Evolutionary conservation across 1,284 basidiomycete genomes (phyloP).

Genomic region (Malassezia yamatoensis): DNA sequence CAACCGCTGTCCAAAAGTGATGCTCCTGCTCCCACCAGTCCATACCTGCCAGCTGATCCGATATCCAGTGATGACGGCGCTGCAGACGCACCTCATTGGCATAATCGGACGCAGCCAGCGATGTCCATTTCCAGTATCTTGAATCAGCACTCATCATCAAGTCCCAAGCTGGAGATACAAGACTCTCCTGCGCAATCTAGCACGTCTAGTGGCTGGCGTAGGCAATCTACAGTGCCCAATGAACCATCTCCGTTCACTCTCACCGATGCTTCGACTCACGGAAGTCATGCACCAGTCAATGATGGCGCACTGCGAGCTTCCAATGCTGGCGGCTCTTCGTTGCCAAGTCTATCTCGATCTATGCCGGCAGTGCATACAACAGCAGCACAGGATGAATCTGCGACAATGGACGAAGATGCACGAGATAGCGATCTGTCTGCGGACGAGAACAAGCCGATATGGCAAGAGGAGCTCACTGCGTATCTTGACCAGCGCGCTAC

Average conservation of each 20-base stretch:
- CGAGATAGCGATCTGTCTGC: constrained; percentile 43
- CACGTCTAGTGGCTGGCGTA: background rate
- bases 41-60: background rate
- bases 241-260: background rate
- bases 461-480: constrained; percentile 30
- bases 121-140: constrained; percentile 17
- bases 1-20: no score
- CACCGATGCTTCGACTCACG: background rate
- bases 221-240: background rate
- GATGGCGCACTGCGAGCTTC: no score
- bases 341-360: no score
- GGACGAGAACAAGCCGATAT: constrained; percentile 34
- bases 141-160: constrained; percentile 3
- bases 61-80: constrained; percentile 1
- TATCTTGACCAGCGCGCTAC: constrained; percentile 26
- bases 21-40: no score
- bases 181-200: background rate
- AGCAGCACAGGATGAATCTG: no score
- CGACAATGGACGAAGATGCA: background rate
- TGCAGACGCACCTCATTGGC: constrained; percentile 2
- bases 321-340: no score
- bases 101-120: constrained; percentile 10
- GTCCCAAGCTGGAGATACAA: background rate
- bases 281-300: no score
- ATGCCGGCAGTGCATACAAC: no score